A percentile compares a stretch with the other conserved stretches of the same genome.
These are phyloP conservation scores for Fusarium verrucosum DNA, from an alignment of 2,329 filamentous ascomycete genomes.

Conservation along the genomic window DNA sequence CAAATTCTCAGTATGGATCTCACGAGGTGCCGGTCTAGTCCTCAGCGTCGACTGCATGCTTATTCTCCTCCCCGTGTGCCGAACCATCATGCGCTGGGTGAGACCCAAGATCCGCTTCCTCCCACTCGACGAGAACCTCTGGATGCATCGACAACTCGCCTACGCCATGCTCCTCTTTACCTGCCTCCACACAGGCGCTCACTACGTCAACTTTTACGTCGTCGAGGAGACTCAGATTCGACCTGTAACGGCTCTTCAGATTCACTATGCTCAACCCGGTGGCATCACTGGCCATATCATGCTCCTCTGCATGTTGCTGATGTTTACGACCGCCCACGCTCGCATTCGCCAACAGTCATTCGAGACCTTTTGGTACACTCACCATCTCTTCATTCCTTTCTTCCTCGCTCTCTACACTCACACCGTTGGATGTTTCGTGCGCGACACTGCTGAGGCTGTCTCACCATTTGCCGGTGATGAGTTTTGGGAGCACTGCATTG, in stretches of 20 bases:
- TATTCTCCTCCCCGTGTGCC: slow-evolving; percentile 93
- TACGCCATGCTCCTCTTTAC: slow-evolving; percentile 89
- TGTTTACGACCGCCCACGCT: slow-evolving; percentile 94
- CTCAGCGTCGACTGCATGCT: slow-evolving; percentile 85
- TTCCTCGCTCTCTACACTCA: slow-evolving; percentile 94
- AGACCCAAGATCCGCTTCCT: slow-evolving; percentile 88
- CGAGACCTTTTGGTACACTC: slow-evolving; percentile 99
- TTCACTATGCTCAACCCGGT: slow-evolving; percentile 88
- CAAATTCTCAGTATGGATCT: slow-evolving; percentile 92
- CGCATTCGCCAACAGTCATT: slow-evolving; percentile 96
- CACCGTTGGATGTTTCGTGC: slow-evolving; percentile 94
- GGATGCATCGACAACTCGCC: slow-evolving; percentile 95
- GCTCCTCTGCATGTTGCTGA: slow-evolving; percentile 98
- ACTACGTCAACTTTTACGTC: slow-evolving; percentile 99
- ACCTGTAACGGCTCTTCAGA: slow-evolving; percentile 81
- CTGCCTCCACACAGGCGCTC: slow-evolving; percentile 76
- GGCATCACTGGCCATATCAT: slow-evolving; percentile 97
- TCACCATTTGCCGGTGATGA: slow-evolving; percentile 84
- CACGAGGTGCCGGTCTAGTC: slow-evolving; percentile 88
- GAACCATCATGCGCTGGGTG: slow-evolving; percentile 84
- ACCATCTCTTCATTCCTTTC: slow-evolving; percentile 98
- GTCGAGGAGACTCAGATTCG: slow-evolving; percentile 87
- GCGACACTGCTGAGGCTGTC: slow-evolving; percentile 74
- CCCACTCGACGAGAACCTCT: slow-evolving; percentile 94
- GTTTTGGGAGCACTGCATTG: slow-evolving; percentile 94